phyloP scores from a whole-genome alignment of 495 filamentous ascomycete genomes.

The Aspergillus carlsbadensis region DNA sequence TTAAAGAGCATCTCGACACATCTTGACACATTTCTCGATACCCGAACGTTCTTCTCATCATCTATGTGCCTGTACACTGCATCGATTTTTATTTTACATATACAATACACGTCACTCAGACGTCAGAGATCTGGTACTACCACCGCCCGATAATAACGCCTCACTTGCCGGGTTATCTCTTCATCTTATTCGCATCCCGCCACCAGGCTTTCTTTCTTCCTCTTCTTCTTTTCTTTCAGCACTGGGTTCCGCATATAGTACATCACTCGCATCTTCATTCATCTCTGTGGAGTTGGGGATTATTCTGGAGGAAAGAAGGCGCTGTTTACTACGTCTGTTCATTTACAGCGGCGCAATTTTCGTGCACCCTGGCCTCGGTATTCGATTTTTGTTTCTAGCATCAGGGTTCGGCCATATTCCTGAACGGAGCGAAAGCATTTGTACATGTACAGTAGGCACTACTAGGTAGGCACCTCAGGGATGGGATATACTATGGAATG shows the following conservation, averaged over 20 bases:
- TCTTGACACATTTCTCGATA: slow-evolving; percentile 16
- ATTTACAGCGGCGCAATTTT: slow-evolving; percentile 5
- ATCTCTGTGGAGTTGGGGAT: slow-evolving; percentile 1
- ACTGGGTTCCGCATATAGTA: slow-evolving; percentile 6
- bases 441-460: not conserved
- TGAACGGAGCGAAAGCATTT: slow-evolving; percentile 4
- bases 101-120: not conserved
- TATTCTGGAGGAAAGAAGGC: not conserved
- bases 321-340: not conserved
- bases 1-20: slow-evolving; percentile 9
- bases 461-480: not conserved
- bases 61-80: slow-evolving; percentile 1
- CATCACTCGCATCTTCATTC: slow-evolving; percentile 1
- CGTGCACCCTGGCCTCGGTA: not conserved
- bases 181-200: not conserved
- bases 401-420: not conserved
- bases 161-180: not conserved
- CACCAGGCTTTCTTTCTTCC: not conserved
- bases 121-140: slow-evolving; percentile 7
- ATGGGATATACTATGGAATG: not conserved
- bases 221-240: slow-evolving; percentile 2
- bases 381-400: not conserved
- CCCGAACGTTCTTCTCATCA: slow-evolving; percentile 1
- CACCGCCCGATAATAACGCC: not conserved
- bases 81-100: slow-evolving; percentile 9